Conservation (phyloP, 1,139 yeast genomes). For the Suhomyces maxii region DNA sequence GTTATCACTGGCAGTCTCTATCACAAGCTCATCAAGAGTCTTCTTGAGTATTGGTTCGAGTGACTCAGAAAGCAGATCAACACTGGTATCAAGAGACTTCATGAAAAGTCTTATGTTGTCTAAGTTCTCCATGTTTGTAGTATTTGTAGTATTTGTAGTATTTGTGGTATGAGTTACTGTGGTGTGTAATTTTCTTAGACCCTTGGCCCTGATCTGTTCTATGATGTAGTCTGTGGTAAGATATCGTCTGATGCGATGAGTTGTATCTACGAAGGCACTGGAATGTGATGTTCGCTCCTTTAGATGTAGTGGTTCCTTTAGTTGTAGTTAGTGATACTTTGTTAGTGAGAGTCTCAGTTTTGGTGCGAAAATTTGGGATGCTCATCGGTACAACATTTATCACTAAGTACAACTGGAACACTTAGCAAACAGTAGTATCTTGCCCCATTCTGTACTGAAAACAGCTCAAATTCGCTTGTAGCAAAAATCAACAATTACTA, state of each 20-base stretch:
- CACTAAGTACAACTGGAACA: too few species aligned
- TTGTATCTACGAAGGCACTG: too few species aligned
- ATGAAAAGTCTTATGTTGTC: constrained; percentile 34
- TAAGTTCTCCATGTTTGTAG: constrained; percentile 43
- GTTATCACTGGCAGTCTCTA: constrained; percentile 22
- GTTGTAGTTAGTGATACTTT: not conserved
- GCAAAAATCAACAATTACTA: too few species aligned
- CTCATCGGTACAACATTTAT: constrained; percentile 3
- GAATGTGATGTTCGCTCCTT: too few species aligned
- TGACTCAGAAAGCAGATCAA: constrained; percentile 29
- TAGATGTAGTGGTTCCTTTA: too few species aligned
- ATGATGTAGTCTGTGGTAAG: too few species aligned
- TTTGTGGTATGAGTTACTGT: not conserved
- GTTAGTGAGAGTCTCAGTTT: constrained; percentile 1
- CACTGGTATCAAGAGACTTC: constrained; percentile 29
- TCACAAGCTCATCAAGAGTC: constrained; percentile 34
- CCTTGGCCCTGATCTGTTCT: too few species aligned
- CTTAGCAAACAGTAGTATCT: too few species aligned
- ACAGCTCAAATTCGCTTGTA: too few species aligned
- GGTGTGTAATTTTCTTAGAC: too few species aligned
- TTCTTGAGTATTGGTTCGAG: constrained; percentile 37
- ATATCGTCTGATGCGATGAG: too few species aligned
- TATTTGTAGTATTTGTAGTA: not conserved
- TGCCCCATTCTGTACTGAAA: too few species aligned
- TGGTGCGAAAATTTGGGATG: constrained; percentile 13